These are phyloP conservation scores for Salix brachista DNA, from an alignment of 345 rosid genomes.

Conservation along the genomic window DNA sequence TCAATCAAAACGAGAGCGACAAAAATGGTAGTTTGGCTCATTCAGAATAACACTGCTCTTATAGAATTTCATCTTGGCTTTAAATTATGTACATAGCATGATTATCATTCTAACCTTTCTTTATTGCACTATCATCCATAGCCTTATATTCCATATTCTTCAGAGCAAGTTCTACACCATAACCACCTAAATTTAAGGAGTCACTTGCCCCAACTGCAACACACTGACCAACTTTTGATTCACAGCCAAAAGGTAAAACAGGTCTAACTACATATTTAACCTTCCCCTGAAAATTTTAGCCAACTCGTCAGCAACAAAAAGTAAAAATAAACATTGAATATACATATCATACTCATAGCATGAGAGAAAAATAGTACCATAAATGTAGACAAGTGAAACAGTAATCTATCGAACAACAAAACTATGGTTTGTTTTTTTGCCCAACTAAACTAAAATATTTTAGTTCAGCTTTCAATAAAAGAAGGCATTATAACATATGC, in stretches of 20 bases:
- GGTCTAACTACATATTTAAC: slow-evolving; percentile 88
- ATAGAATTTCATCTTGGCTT: neutral
- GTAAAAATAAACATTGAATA: neutral
- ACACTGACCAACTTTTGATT: slow-evolving; percentile 59
- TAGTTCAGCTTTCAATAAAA: no score
- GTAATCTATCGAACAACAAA: no score
- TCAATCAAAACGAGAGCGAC: neutral
- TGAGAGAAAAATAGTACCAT: neutral
- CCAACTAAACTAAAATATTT: no score
- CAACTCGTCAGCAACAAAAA: slow-evolving; percentile 22
- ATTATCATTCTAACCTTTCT: slow-evolving; percentile 60
- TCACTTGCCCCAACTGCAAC: slow-evolving; percentile 80
- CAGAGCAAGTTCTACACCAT: slow-evolving; percentile 97
- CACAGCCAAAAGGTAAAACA: slow-evolving; percentile 86
- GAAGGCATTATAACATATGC: no score
- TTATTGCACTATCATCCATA: slow-evolving; percentile 88
- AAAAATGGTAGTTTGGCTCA: neutral
- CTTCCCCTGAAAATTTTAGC: slow-evolving; percentile 57
- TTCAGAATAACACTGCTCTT: neutral
- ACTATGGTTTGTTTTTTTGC: no score
- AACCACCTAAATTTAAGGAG: slow-evolving; percentile 84
- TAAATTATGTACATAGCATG: neutral
- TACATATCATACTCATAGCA: neutral
- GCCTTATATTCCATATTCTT: slow-evolving; percentile 99
- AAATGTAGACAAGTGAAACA: neutral